Evolutionary conservation across 306 rosid genomes (phyloP), one percentile per base, ranked within the genome.

Genomic region (Senna tora): DNA sequence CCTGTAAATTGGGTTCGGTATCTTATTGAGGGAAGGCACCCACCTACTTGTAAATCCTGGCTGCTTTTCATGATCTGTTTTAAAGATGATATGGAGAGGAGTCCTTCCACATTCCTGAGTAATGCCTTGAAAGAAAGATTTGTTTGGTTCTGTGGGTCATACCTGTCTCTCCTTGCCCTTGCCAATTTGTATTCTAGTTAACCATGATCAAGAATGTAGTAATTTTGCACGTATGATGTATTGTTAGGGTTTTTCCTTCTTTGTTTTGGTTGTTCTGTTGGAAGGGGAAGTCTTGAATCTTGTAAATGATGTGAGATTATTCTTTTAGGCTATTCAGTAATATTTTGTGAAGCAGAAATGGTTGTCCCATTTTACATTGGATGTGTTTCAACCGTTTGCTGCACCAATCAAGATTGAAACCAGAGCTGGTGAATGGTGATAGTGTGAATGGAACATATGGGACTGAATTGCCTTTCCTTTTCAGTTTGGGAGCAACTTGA

Each of bases 261-360:
- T 81, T 74, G 66, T 76, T 64, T 81, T 71, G 75, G 43, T 78
- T 75, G 75, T 55, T 76, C 63, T 61, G 67, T 77, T 71, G 87
- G 79, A 77, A 77, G 81, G 84, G 82, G 83, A 56, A 75, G 71
- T 80, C 73, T 69, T 74, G 65, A 65, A 77, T 84, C 76, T 77
- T 90, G 98, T 90, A 93, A 86, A 88, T 87, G 90, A 84, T 83
- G 85, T 82, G 91, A 82, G 92, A 78, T 74, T 67, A 87, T 87
- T 88, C 91, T 86, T 85, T 82, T 93, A 88, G 97, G 91, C 84
- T 78, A 74, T 75, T 81, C 76, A 77, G 88, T 82, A 73, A 65
- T 79, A 81, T 83, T 77, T 84, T 83, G 78, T 75, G 80, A 73
- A 77, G 75, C 76, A 78, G 85, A n/a, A n/a, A 73, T 58, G 65